These are phyloP conservation scores for Leptographium wingfieldii DNA, from an alignment of 2,329 filamentous ascomycete species.

Conservation along the genomic window DNA sequence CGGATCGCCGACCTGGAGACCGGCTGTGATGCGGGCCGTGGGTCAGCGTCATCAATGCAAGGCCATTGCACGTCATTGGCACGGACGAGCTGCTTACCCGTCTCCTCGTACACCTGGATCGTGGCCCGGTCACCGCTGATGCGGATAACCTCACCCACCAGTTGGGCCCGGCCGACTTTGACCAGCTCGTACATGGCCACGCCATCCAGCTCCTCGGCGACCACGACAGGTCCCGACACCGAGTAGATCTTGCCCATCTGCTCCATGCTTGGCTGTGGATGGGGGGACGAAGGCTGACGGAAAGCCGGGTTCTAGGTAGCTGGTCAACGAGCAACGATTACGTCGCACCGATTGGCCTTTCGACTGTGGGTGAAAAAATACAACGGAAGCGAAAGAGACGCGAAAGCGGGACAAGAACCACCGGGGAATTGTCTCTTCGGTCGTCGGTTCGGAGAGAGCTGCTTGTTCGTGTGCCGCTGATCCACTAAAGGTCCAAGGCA, in stretches of 20 bases:
- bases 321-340: not conserved
- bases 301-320: too few species aligned
- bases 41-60: not conserved
- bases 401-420: too few species aligned
- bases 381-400: too few species aligned
- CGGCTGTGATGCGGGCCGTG: slow-evolving; percentile 41
- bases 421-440: too few species aligned
- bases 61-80: not conserved
- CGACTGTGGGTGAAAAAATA: not conserved
- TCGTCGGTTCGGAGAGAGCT: not conserved
- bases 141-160: slow-evolving; percentile 96
- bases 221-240: slow-evolving; percentile 58
- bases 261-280: slow-evolving; percentile 5
- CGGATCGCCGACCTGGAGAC: slow-evolving; percentile 90
- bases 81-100: slow-evolving; percentile 45
- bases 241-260: slow-evolving; percentile 16
- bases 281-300: too few species aligned
- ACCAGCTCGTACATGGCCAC: slow-evolving; percentile 99
- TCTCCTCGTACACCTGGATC: slow-evolving; percentile 99
- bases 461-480: not conserved
- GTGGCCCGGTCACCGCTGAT: slow-evolving; percentile 92
- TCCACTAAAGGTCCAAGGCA: not conserved
- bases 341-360: not conserved
- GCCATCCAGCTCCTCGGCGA: slow-evolving; percentile 97
- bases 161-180: slow-evolving; percentile 79